Base-by-base conservation (phyloP, 805 yeast species). In the Dipodascopsis tothii region DNA sequence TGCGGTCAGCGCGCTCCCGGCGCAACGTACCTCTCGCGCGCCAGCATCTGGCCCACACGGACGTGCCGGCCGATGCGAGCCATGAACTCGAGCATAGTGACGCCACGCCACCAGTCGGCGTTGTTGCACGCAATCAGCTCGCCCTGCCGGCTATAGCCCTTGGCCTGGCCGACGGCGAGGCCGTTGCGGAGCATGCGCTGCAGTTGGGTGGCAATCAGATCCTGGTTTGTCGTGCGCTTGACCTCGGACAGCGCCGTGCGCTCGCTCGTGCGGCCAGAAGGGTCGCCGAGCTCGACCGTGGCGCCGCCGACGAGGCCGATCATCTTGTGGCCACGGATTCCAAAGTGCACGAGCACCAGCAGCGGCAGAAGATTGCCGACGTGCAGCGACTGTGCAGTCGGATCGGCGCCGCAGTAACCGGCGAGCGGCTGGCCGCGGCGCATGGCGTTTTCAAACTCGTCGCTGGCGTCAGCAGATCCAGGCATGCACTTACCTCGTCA, bases 261-360 rank as follows among this genome's bases (percentile, higher is more conserved):
- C 58, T 87, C 96, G 0, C 88, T 76, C 0, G 73, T 67, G 54
- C 96, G 71, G 0, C 97, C 98, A 41, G 95, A 84, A 5, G 98
- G 98, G 62, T 92, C 98, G 5, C 98, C 98, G 1, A 92, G 95
- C 9, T 75, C 74, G 5, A 96, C 97, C 0, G 98, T 92, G 4
- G 97, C 98, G 20, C 94, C 95, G 17, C 95, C 95, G 16, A 54
- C 87, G 4, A 90, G 62, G 0, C 90, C 86, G 4, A 80, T 77
- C n/a, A 86, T 77, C 48, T 75, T 74, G 21, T 48, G 95, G 1
- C 98, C 98, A 27, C 92, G 68, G 25, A 87, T 64, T 50, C 77
- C 78, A 62, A 87, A 87, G 62, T 92, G 96, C 35, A 92, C 66
- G 36, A 90, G 65, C 1, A 85, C 76, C 80, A 92, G 77, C 51